Evolutionary conservation across 1,284 basidiomycete species (phyloP), one percentile per base, ranked within the genome.

Genomic region (Fomitopsis betulina): DNA sequence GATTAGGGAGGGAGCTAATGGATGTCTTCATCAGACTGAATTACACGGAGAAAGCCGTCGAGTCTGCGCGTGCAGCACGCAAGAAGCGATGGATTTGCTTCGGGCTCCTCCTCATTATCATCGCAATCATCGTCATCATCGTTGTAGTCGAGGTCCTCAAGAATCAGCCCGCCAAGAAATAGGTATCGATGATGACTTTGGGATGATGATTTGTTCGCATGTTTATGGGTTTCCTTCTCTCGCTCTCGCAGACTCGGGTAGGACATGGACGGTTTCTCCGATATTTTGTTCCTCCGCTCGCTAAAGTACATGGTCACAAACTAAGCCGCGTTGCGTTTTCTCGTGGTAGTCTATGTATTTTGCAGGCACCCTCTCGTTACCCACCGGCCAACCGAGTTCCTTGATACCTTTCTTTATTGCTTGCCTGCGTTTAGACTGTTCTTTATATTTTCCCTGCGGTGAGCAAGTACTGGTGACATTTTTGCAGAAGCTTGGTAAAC

Each of bases 31-130:
- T 4, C 65, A 94, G 92, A 60, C 75, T 94, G 59, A 77, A 80
- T 58, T 89, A 96, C 70, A 93, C 91, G 5, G 87, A 88, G 62
- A 93, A 91, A 69, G 96, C 96, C 6, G 89, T 96, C 43, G 78
- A 78, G 32, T 94, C 91, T 50, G 96, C 96, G n/a, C 82, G 88
- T 40, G 84, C 88, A 45, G 95, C 94, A 25, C 87, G 96, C 62
- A 93, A 89, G 76, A 98, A 97, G 82, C 86, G 92, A 63, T 94
- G 92, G 91, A 94, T 94, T 70, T 95, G 93, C 76, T 93, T 94
- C 82, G 72, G 81, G 58, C 63, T 91, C 58, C 75, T 85, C 61
- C 68, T 74, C 55, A 57, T 75, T 55, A 66, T 91, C 60, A 75
- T 92, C 56, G 78, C 80, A 56, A 84, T 91, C 57, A 70, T 90